Evolutionary conservation across 1,284 basidiomycete genomes (phyloP), one percentile per base, ranked within the genome.

Genomic region (Cronartium quercuum): DNA sequence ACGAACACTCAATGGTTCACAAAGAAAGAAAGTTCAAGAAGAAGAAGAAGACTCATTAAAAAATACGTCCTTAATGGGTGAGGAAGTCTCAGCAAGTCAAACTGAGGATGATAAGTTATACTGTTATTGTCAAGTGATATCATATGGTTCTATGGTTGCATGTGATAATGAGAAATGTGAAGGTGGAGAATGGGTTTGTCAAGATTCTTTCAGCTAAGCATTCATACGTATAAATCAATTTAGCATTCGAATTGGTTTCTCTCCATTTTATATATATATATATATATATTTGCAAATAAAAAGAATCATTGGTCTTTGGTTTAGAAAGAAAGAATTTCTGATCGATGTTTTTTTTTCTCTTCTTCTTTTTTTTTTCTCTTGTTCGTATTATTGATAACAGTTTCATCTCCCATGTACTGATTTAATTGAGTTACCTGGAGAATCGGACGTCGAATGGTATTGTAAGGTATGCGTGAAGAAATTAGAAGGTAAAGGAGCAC

Each of bases 131-230:
- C 44, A 73, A 12, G 35, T 34, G 34, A 51, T 57, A 34, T 57
- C 69, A 24, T 73, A 64, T 64, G 69, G 69, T 1, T 35, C 51
- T 29, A 73, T 73, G 69, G 47, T 73, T 18, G 61, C 34, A 6
- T 73, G 69, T 64, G 69, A 73, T 73, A 73, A 73, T 66, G 42
- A 42, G 9, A 24, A 73, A 37, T 73, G 69, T 58, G 58, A 73
- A 40, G 60, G 68, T 18, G 62, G 69, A 13, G 29, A 73, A 66
- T 73, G 69, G 69, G 69, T 73, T 42, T 15, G 21, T 58, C 41
- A 13, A 21, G 4, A 18, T 68, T 60, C 18, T 66, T 55, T 21
- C n/a, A n/a, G n/a, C n/a, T n/a, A n/a, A n/a, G n/a, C n/a, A n/a
- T n/a, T n/a, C n/a, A n/a, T n/a, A n/a, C 61, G n/a, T 35, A 18